These are phyloP conservation scores for Suhomyces maxii DNA, from an alignment of 1,139 yeast genomes.

Conservation along the genomic window DNA sequence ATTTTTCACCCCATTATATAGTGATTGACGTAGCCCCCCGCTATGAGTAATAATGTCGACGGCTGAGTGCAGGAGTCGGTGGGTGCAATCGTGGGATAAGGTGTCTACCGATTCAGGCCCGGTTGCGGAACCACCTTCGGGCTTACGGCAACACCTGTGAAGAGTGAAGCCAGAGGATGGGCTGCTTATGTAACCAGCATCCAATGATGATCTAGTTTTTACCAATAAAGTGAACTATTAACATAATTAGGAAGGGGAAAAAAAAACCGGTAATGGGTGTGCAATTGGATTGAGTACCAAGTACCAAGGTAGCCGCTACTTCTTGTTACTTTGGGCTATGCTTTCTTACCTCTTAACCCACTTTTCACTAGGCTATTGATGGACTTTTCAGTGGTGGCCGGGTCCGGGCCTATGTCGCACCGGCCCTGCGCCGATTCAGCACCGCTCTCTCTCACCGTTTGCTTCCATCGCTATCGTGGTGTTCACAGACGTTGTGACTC, in stretches of 20 bases:
- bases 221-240: too few relatives aligned
- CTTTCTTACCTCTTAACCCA: background rate
- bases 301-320: too few relatives aligned
- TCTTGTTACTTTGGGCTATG: too few relatives aligned
- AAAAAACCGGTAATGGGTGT: too few relatives aligned
- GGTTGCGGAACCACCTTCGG: constrained; percentile 8
- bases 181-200: too few relatives aligned
- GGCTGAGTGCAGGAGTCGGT: constrained; percentile 5
- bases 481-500: background rate
- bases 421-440: constrained; percentile 1
- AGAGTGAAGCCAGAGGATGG: too few relatives aligned
- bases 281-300: too few relatives aligned
- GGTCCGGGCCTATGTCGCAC: constrained; percentile 1
- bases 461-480: background rate
- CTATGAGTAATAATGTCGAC: constrained; percentile 10
- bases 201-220: too few relatives aligned
- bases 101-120: constrained; percentile 13
- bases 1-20: constrained; percentile 12
- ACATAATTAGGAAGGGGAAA: too few relatives aligned
- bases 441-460: background rate
- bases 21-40: constrained; percentile 4
- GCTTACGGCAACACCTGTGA: background rate
- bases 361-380: background rate
- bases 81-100: background rate
- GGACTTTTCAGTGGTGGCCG: constrained; percentile 1